phyloP scores from a whole-genome alignment of 768 basidiomycete genomes.

The Boletus rubescentipes region DNA sequence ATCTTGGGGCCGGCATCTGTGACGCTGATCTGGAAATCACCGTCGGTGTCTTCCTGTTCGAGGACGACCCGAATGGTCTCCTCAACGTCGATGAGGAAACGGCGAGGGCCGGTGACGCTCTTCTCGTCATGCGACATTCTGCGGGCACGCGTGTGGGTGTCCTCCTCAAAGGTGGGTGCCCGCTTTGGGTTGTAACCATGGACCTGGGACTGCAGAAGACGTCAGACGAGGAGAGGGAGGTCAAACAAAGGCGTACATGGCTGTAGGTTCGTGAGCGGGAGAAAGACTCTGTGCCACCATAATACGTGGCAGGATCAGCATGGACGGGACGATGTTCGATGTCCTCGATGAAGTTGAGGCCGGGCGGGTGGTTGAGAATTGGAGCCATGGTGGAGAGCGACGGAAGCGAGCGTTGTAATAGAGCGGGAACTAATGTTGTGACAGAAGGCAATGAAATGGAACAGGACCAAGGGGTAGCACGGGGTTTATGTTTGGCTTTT shows the following conservation, averaged over 20 bases:
- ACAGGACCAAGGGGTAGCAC: slow-evolving; percentile 14
- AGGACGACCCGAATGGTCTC: slow-evolving; percentile 96
- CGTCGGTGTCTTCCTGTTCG: slow-evolving; percentile 97
- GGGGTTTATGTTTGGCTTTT: slow-evolving; percentile 17
- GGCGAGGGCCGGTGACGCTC: slow-evolving; percentile 71
- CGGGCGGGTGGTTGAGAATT: slow-evolving; percentile 58
- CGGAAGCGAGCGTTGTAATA: neutral
- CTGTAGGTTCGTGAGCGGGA: slow-evolving; percentile 88
- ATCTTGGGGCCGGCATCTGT: slow-evolving; percentile 97
- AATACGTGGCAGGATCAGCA: slow-evolving; percentile 77
- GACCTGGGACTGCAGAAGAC: slow-evolving; percentile 57
- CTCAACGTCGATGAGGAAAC: slow-evolving; percentile 96
- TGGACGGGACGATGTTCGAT: slow-evolving; percentile 46
- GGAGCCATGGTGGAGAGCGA: slow-evolving; percentile 54
- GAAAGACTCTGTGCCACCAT: slow-evolving; percentile 75
- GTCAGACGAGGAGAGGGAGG: slow-evolving; percentile 10
- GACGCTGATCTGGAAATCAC: slow-evolving; percentile 94
- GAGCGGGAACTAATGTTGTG: neutral
- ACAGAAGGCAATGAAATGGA: neutral
- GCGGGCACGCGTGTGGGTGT: slow-evolving; percentile 68
- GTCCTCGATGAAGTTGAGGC: slow-evolving; percentile 68
- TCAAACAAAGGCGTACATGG: slow-evolving; percentile 49
- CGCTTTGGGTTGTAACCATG: slow-evolving; percentile 72
- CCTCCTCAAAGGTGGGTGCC: slow-evolving; percentile 72
- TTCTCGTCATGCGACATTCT: slow-evolving; percentile 94